Evolutionary conservation across 768 basidiomycete genomes (phyloP).

Genomic region (Dendrothele bispora): DNA sequence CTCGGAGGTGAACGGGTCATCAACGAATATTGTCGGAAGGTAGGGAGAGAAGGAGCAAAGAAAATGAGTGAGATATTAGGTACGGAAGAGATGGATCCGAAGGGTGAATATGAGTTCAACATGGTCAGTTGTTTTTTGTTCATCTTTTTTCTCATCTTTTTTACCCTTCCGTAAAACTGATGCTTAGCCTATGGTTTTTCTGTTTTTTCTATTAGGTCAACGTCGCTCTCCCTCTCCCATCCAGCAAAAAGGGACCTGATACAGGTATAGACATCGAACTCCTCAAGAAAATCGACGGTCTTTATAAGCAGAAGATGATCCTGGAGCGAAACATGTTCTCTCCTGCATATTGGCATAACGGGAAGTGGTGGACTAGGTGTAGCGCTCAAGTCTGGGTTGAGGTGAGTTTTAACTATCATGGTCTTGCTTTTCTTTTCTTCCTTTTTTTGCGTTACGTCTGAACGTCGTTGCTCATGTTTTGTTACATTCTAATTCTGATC

Average conservation of each 20-base stretch:
- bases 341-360: conserved; percentile 33
- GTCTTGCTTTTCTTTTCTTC: background rate
- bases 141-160: conserved; percentile 2
- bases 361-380: conserved; percentile 37
- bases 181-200: no score
- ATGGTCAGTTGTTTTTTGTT: conserved; percentile 51
- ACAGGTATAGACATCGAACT: conserved; percentile 18
- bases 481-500: background rate
- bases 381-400: conserved; percentile 43
- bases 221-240: conserved; percentile 31
- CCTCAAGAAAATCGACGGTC: conserved; percentile 21
- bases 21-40: conserved; percentile 62
- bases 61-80: conserved; percentile 57
- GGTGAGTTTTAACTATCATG: conserved; percentile 20
- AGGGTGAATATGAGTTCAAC: conserved; percentile 57
- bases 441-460: no score
- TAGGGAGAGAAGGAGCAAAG: conserved; percentile 68
- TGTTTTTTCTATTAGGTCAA: conserved; percentile 25
- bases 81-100: conserved; percentile 60
- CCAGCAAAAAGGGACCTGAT: conserved; percentile 13
- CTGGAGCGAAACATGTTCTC: conserved; percentile 30
- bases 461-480: no score
- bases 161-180: background rate
- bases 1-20: conserved; percentile 78
- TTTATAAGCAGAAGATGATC: conserved; percentile 29